These are phyloP conservation scores for Aspergillus ostianus DNA, from an alignment of 495 filamentous ascomycete species.

Conservation along the genomic window DNA sequence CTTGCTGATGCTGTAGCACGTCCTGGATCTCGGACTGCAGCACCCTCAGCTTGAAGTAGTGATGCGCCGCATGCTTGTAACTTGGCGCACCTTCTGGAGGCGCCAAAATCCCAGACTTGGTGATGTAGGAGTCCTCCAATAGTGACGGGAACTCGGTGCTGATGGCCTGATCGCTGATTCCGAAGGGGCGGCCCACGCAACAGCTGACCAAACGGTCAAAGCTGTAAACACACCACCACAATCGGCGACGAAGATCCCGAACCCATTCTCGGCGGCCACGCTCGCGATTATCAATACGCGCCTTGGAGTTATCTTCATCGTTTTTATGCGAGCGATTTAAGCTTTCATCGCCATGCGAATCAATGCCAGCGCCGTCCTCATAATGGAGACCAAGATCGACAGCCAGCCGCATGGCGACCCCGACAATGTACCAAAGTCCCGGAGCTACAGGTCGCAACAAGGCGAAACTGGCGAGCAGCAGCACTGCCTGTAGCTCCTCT, in stretches of 20 bases:
- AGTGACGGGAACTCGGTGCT: slow-evolving; percentile 91
- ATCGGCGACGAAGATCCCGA: slow-evolving; percentile 77
- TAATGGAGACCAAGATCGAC: slow-evolving; percentile 92
- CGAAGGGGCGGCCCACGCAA: slow-evolving; percentile 90
- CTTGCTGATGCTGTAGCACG: slow-evolving; percentile 87
- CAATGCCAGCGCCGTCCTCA: slow-evolving; percentile 78
- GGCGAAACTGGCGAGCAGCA: slow-evolving; percentile 88
- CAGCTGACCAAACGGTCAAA: slow-evolving; percentile 89
- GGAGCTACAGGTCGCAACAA: slow-evolving; percentile 87
- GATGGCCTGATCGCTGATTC: slow-evolving; percentile 89
- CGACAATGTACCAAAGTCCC: slow-evolving; percentile 95
- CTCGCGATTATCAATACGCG: slow-evolving; percentile 53
- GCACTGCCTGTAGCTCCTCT: slow-evolving; percentile 88
- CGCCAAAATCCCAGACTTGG: slow-evolving; percentile 68
- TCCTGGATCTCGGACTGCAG: slow-evolving; percentile 95
- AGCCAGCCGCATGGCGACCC: slow-evolving; percentile 83
- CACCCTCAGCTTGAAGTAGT: slow-evolving; percentile 89
- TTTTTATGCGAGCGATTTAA: slow-evolving; percentile 17
- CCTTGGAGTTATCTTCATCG: slow-evolving; percentile 25
- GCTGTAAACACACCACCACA: slow-evolving; percentile 98
- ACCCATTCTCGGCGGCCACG: slow-evolving; percentile 80
- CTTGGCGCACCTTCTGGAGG: slow-evolving; percentile 58
- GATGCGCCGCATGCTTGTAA: slow-evolving; percentile 85
- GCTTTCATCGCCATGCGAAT: slow-evolving; percentile 40
- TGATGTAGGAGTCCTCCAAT: slow-evolving; percentile 86